These are phyloP conservation scores for Miscanthus sacchariflorus DNA, from an alignment of 202 grass and related monocot species.

Conservation along the genomic window DNA sequence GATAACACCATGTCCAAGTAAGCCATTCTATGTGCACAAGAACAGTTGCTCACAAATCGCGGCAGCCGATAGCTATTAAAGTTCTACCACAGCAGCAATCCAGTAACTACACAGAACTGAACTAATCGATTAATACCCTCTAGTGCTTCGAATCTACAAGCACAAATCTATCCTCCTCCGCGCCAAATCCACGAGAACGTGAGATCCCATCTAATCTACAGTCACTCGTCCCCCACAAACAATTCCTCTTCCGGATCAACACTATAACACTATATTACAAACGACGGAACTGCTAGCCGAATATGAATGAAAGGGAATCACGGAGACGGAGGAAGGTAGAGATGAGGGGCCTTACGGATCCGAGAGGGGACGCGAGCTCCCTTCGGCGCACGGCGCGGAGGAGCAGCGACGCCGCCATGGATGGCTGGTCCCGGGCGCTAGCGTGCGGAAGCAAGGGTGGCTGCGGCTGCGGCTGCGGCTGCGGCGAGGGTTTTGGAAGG, in stretches of 20 bases:
- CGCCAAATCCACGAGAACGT: background rate
- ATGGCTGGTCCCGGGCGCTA: background rate
- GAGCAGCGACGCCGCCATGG: conserved; percentile 68
- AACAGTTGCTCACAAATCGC: background rate
- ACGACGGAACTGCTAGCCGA: background rate
- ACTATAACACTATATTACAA: background rate
- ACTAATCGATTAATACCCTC: background rate
- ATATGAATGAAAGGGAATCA: background rate
- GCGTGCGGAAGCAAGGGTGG: background rate
- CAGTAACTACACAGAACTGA: background rate
- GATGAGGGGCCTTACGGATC: conserved; percentile 47
- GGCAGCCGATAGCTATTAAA: background rate
- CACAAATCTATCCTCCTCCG: no score
- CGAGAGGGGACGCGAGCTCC: conserved; percentile 60
- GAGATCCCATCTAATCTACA: background rate
- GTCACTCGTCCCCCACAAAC: no score
- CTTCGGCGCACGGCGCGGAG: conserved; percentile 66
- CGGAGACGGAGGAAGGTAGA: background rate
- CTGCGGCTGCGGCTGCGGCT: conserved; percentile 35
- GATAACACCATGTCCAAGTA: background rate
- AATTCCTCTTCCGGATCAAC: background rate
- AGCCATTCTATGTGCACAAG: background rate
- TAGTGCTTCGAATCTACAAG: background rate
- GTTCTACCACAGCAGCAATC: background rate
- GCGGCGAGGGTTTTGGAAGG: conserved; percentile 49